Evolutionary conservation across 441 rosid species (phyloP), one percentile per base, ranked within the genome.

Genomic region (Dalechampia spathulata): DNA sequence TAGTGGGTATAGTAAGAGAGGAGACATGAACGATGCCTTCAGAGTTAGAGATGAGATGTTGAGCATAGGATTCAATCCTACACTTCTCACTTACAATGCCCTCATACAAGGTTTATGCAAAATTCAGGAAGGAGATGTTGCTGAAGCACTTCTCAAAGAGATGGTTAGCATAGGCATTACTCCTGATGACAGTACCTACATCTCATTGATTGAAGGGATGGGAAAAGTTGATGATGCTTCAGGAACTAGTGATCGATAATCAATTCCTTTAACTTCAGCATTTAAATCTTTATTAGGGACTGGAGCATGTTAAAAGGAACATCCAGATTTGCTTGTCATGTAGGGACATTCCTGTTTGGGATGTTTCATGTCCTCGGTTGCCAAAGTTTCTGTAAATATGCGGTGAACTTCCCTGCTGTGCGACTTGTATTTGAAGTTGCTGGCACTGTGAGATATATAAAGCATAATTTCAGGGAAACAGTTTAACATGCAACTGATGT

Each of bases 1-100:
- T 55, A 88, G 96, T 65, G 97, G 90, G 30, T 83, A 92, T 63
- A 81, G 96, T 60, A 89, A 68, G 75, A 78, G 79, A 71, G 96
- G 99, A 10, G 87, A 92, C 62, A 72, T 81, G 67, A 79, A 76
- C 65, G 90, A 80, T 59, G 99, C 97, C 28, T 65, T 86, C 20
- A 75, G 74, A 63, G 87, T 83, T 60, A 72, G 81, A 23, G 85
- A 86, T 63, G 96, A 89, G 81, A 89, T 92, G 99, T 25, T 80
- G 74, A 79, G 75, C 65, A 61, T 68, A 15, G 97, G 96, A 39
- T 92, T 86, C 69, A 76, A 85, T 73, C 97, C 96, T 13, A 86
- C 94, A 20, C 80, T 61, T 60, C 86, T 82, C 61, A 89, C 96
- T 10, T 89, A 92, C 59, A 92, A 83, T 82, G 92, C 94, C 59